Conservation (phyloP, 129 eudicot species). For the Tanacetum coccineum region DNA sequence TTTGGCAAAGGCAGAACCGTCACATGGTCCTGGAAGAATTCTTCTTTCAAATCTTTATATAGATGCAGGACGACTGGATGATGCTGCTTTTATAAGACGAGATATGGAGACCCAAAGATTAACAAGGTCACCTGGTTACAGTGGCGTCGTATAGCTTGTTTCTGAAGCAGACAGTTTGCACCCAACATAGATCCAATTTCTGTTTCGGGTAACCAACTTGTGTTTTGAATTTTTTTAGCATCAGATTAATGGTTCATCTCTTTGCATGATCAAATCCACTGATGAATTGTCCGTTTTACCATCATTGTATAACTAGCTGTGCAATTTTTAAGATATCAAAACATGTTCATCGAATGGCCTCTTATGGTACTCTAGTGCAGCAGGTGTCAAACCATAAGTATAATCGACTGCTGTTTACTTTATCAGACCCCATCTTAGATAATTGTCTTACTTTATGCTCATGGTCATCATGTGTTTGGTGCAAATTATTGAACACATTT, state of each 20-base stretch:
- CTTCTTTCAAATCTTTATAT: slow-evolving; percentile 71
- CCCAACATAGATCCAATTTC: background rate
- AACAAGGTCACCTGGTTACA: slow-evolving; percentile 66
- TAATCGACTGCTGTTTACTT: slow-evolving; percentile 70
- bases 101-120: slow-evolving; percentile 46
- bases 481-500: no score
- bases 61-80: slow-evolving; percentile 80
- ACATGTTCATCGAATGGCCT: slow-evolving; percentile 47
- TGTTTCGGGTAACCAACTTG: background rate
- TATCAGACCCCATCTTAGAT: slow-evolving; percentile 75
- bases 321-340: slow-evolving; percentile 32
- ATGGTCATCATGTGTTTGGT: no score
- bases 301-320: no score
- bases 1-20: slow-evolving; percentile 66
- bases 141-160: slow-evolving; percentile 40
- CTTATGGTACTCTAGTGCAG: slow-evolving; percentile 23
- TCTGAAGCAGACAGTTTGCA: background rate
- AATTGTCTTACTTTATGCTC: no score
- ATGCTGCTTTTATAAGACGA: slow-evolving; percentile 58
- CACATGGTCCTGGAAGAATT: slow-evolving; percentile 79
- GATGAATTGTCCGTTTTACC: slow-evolving; percentile 17
- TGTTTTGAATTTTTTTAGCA: background rate
- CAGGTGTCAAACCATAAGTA: slow-evolving; percentile 14
- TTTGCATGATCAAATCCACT: slow-evolving; percentile 43
- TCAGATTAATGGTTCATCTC: slow-evolving; percentile 15